Evolutionary conservation across 345 rosid species (phyloP).

Genomic region (Gossypium stocksii): DNA sequence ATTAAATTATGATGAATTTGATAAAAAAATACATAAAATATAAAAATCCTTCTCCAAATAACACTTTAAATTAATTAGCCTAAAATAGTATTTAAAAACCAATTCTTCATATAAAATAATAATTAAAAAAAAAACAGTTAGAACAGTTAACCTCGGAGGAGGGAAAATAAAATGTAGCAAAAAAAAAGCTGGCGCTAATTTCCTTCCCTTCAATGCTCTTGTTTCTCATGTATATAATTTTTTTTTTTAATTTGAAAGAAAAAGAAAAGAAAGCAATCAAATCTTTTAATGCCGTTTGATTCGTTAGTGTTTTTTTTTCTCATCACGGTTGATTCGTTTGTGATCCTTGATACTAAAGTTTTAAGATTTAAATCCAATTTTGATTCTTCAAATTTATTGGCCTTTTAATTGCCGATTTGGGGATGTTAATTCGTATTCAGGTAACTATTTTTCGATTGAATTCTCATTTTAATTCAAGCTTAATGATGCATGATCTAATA

Average conservation of each 20-base stretch:
- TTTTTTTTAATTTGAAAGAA: neutral
- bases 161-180: slow-evolving; percentile 7
- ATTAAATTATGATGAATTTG: neutral
- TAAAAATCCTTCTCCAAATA: neutral
- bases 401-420: neutral
- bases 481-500: neutral
- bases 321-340: neutral
- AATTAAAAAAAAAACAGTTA: neutral
- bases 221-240: neutral
- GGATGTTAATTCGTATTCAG: slow-evolving; percentile 5
- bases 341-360: neutral
- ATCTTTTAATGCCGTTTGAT: neutral
- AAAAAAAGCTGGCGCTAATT: slow-evolving; percentile 6
- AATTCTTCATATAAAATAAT: neutral
- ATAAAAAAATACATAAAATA: neutral
- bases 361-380: neutral
- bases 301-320: neutral
- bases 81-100: neutral
- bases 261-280: neutral
- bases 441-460: neutral
- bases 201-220: neutral
- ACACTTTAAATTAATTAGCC: neutral
- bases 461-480: neutral
- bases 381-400: neutral
- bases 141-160: slow-evolving; percentile 5